phyloP scores from a whole-genome alignment of 192 early-diverging fungal species.

The Radiomyces spectabilis region DNA sequence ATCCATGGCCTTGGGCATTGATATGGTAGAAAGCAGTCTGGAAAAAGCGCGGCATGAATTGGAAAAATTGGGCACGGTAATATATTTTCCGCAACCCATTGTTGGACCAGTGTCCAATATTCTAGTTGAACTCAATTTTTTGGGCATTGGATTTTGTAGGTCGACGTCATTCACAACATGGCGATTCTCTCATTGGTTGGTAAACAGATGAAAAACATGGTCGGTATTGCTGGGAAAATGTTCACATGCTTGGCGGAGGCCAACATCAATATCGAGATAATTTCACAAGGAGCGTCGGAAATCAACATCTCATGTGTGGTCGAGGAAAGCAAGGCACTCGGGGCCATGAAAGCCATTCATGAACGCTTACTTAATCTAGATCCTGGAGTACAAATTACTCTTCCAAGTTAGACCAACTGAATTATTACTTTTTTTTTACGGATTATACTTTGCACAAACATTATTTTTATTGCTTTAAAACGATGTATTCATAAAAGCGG shows the following conservation, averaged over 20 bases:
- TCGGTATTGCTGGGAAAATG: constrained; percentile 81
- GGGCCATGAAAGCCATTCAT: constrained; percentile 74
- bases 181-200: constrained; percentile 89
- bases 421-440: too few species aligned
- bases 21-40: constrained; percentile 39
- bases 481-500: too few species aligned
- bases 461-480: too few species aligned
- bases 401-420: too few species aligned
- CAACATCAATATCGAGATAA: constrained; percentile 90
- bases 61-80: constrained; percentile 62
- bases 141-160: too few species aligned
- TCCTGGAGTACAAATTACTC: constrained; percentile 1
- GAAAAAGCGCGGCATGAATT: constrained; percentile 63
- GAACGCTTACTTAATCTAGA: constrained; percentile 45
- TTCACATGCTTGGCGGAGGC: constrained; percentile 72
- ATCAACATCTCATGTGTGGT: constrained; percentile 94
- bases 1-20: constrained; percentile 57
- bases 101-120: background rate
- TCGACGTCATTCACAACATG: constrained; percentile 53
- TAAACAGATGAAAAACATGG: constrained; percentile 82
- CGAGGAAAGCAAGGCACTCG: constrained; percentile 46
- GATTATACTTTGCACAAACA: too few species aligned
- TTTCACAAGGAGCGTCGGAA: constrained; percentile 87
- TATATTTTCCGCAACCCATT: constrained; percentile 26
- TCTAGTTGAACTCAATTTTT: constrained; percentile 7